Evolutionary conservation across 257 asterid genomes (phyloP).

Genomic region (Datura wrightii): DNA sequence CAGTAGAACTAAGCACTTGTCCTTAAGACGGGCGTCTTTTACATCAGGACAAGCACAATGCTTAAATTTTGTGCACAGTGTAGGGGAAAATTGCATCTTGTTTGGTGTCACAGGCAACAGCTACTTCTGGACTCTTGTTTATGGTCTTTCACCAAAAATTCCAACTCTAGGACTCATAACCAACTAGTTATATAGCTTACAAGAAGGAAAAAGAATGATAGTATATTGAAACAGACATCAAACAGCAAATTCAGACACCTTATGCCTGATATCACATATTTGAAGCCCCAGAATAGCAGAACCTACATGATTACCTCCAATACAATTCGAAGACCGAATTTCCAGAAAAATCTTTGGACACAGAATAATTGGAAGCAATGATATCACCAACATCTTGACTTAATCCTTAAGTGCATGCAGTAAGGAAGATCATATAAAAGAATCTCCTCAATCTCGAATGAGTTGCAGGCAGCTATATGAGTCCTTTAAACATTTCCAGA

Average conservation of each 20-base stretch:
- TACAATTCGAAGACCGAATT: not conserved
- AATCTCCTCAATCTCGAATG: not conserved
- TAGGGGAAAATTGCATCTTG: not conserved
- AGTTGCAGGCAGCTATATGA: not conserved
- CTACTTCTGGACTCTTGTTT: not conserved
- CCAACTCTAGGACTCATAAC: not conserved
- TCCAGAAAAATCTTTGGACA: not conserved
- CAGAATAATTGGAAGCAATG: not conserved
- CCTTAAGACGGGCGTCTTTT: not conserved
- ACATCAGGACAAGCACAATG: not conserved
- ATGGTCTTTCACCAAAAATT: not conserved
- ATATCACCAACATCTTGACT: not conserved
- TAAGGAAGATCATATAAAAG: slow-evolving; percentile 17
- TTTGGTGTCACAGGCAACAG: not conserved
- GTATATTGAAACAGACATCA: not conserved
- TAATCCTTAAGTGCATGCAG: slow-evolving; percentile 3
- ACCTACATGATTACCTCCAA: not conserved
- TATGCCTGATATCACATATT: not conserved
- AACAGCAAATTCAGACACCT: not conserved
- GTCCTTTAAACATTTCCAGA: not conserved
- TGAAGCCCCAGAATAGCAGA: not conserved
- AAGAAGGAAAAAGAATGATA: not conserved
- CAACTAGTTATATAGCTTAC: not conserved
- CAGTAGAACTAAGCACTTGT: no score
- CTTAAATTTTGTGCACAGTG: not conserved